Evolutionary conservation across 306 rosid species (phyloP).

Genomic region (Pueraria montana): DNA sequence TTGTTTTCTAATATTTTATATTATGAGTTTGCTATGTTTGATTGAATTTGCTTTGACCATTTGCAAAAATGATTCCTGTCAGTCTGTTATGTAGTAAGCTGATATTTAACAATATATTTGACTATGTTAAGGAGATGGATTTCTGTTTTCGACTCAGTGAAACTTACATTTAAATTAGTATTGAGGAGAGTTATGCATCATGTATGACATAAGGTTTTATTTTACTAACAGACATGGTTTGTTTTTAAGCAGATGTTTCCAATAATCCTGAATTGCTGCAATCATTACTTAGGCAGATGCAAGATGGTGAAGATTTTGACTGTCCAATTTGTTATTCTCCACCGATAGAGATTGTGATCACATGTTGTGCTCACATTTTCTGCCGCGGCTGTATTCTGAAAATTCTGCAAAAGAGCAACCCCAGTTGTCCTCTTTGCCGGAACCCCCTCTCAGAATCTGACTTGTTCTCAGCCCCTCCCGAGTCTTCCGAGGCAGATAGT

Average conservation of each 20-base stretch:
- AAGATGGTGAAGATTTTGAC: conserved; percentile 86
- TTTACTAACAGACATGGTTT: conserved; percentile 15
- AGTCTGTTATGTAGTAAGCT: neutral
- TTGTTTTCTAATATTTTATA: neutral
- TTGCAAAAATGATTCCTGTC: neutral
- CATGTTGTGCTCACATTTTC: conserved; percentile 81
- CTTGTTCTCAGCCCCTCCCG: conserved; percentile 76
- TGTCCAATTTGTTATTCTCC: conserved; percentile 87
- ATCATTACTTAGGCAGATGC: conserved; percentile 70
- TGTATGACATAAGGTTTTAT: neutral
- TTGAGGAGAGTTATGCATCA: neutral
- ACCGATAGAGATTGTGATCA: conserved; percentile 69
- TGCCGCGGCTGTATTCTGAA: conserved; percentile 78
- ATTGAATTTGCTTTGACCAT: neutral
- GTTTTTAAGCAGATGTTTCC: conserved; percentile 67
- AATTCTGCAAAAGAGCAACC: conserved; percentile 56
- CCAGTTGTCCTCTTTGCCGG: conserved; percentile 89
- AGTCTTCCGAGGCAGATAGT: conserved; percentile 52
- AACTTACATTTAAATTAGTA: neutral
- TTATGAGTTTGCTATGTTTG: neutral
- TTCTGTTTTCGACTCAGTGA: neutral
- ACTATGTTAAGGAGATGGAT: neutral
- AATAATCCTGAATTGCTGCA: conserved; percentile 78
- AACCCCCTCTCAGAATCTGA: conserved; percentile 61
- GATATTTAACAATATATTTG: neutral